These are phyloP conservation scores for Alternaria rosae DNA, from an alignment of 2,329 filamentous ascomycete species.

Conservation along the genomic window DNA sequence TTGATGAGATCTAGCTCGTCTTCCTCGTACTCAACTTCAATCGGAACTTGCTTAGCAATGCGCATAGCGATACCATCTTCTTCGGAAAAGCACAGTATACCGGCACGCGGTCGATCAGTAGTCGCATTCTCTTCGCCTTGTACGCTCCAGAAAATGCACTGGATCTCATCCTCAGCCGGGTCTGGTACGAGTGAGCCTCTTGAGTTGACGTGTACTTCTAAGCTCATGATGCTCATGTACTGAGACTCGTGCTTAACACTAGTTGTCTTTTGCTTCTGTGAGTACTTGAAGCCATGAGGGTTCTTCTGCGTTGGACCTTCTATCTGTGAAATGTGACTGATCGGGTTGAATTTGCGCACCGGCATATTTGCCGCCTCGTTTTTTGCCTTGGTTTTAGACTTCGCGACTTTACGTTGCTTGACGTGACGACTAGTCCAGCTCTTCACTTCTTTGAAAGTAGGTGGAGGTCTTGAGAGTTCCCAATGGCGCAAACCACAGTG, in stretches of 20 bases:
- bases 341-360: slow-evolving; percentile 22
- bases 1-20: slow-evolving; percentile 87
- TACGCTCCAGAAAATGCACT: slow-evolving; percentile 89
- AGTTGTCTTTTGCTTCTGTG: slow-evolving; percentile 75
- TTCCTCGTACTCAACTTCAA: slow-evolving; percentile 75
- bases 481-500: slow-evolving; percentile 73
- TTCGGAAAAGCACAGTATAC: slow-evolving; percentile 75
- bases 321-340: slow-evolving; percentile 75
- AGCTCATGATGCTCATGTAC: slow-evolving; percentile 96
- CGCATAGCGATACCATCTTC: slow-evolving; percentile 65
- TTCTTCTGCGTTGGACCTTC: slow-evolving; percentile 86
- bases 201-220: slow-evolving; percentile 92
- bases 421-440: slow-evolving; percentile 66
- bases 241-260: slow-evolving; percentile 84
- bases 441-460: slow-evolving; percentile 72
- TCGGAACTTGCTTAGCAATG: slow-evolving; percentile 66
- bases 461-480: slow-evolving; percentile 77
- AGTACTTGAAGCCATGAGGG: slow-evolving; percentile 84
- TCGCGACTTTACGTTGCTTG: slow-evolving; percentile 21
- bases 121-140: slow-evolving; percentile 74
- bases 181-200: slow-evolving; percentile 82
- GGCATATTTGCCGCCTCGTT: slow-evolving; percentile 12
- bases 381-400: slow-evolving; percentile 10
- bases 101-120: slow-evolving; percentile 65
- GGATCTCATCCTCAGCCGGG: slow-evolving; percentile 87